Evolutionary conservation across 768 basidiomycete species (phyloP), one percentile per base, ranked within the genome.

Genomic region (Leccinum sublutescens): DNA sequence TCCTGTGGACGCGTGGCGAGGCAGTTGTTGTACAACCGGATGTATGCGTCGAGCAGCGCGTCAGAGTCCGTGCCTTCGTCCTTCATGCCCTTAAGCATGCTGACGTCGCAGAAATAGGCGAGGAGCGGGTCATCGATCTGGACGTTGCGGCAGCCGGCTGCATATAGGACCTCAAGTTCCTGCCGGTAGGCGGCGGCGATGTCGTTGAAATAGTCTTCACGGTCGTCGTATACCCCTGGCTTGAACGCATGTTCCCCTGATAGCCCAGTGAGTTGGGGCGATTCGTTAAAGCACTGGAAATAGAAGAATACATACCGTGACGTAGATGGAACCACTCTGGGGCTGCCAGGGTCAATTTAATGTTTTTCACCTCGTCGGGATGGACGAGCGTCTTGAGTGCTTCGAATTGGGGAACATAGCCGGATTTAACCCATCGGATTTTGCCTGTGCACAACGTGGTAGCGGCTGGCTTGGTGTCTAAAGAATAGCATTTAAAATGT

Each of bases 271-370:
- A 63, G 49, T 51, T 15, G 4, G 8, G 4, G 1, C 10, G 49
- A 31, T 2, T 8, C 6, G 11, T 3, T 2, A 4, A 14, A 17
- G 31, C 21, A 15, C 12, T 4, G 4, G 12, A 4, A 56, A n/a
- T 21, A 3, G 11, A 43, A 27, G 15, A 5, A 5, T 7, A 6
- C 63, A 77, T 78, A 52, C 25, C 87, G 67, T 86, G 85, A 25
- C 84, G 81, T 29, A 87, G 81, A 68, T 87, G 86, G 70, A 83
- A 86, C 85, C 87, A 88, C 36, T 85, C 84, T 3, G 88, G 89
- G 0, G 87, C 83, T 59, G 84, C 86, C 71, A 89, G 76, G 14
- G 86, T 90, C 59, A 91, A 66, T 70, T 93, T 91, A 71, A 91
- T 80, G 66, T 79, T 77, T 66, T 80, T 79, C 59, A 87, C 82